Percentiles rank a stretch among this genome's conserved stretches.
Evolutionary conservation across 225 moss, liverwort and hornwort genomes (phyloP).

Genomic region (Antitrichia curtipendula): DNA sequence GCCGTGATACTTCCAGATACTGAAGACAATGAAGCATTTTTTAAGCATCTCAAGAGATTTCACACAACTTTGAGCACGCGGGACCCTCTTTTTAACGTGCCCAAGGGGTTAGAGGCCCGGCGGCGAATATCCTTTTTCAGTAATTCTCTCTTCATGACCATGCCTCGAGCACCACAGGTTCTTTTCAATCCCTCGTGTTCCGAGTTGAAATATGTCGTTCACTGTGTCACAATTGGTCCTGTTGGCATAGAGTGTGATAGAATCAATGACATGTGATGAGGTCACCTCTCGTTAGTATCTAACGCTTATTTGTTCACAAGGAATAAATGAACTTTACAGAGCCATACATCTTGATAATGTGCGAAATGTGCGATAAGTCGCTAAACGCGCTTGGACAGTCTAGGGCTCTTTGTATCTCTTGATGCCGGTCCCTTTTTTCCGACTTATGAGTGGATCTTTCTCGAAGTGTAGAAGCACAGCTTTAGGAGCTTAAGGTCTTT

Average conservation of each 20-base stretch:
- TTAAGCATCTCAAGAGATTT: constrained; percentile 57
- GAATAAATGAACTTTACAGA: not conserved
- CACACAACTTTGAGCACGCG: constrained; percentile 60
- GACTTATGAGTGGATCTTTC: not conserved
- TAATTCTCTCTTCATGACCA: constrained; percentile 97
- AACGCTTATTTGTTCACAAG: not conserved
- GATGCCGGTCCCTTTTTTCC: not conserved
- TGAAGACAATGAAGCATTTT: constrained; percentile 40
- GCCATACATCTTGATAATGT: not conserved
- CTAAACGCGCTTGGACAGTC: not conserved
- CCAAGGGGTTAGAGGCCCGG: constrained; percentile 68
- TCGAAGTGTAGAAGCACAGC: not conserved
- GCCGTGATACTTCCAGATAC: constrained; percentile 62
- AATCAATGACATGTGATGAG: not conserved
- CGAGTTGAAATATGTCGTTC: not conserved
- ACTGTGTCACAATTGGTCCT: not conserved
- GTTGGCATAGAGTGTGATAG: not conserved
- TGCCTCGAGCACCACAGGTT: constrained; percentile 95
- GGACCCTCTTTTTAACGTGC: constrained; percentile 63
- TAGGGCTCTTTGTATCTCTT: not conserved
- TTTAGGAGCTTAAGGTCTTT: not conserved
- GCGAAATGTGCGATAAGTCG: not conserved
- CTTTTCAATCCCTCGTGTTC: not conserved
- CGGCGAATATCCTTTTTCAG: constrained; percentile 90
- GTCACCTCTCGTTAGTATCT: not conserved